Base-by-base conservation (phyloP, 2,329 filamentous ascomycete species). In the Pestalotiopsis sp. region DNA sequence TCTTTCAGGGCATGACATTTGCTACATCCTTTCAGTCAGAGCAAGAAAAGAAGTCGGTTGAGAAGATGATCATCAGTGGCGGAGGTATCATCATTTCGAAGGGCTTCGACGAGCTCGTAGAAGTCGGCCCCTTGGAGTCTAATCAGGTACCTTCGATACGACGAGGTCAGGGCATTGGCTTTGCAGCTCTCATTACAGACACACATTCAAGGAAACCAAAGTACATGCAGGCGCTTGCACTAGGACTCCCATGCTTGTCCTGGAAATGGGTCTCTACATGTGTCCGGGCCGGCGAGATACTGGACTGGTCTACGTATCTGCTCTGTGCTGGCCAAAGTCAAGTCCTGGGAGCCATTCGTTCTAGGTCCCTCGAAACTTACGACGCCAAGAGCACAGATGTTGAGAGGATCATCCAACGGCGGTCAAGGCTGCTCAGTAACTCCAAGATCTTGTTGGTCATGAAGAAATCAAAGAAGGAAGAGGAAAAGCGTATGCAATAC, bases 161-260 rank as follows among this genome's bases (percentile, higher is more conserved):
- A 0, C 78, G 83, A 25, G 87, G 87, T 25, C 75, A 82, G 45
- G 81, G 86, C 2, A 83, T 90, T 1, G 91, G 93, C 0, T 98
- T 99, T 76, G 90, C 93, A 0, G 95, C 94, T 4, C 83, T 98
- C 14, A 93, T 99, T 69, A 92, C 95, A 0, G 93, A 98, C 75
- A 88, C 89, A 4, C 92, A 97, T 78, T 96, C 93, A 6, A 90
- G 95, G 61, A 94, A 94, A 71, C 89, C 91, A 64, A 99, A 98
- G 78, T 98, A 96, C 79, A 93, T 98, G 86, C 95, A 98, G 81
- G 96, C 96, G 0, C 87, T 99, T 2, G 95, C 96, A 0, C 87
- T 99, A 0, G 94, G 93, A 0, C 81, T 99, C 0, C 96, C 96
- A 0, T 97, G 95, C 75, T 84, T 99, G 1, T 92, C 93, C 5